phyloP scores from a whole-genome alignment of 1,284 basidiomycete genomes.

The Gymnopus androsaceus region DNA sequence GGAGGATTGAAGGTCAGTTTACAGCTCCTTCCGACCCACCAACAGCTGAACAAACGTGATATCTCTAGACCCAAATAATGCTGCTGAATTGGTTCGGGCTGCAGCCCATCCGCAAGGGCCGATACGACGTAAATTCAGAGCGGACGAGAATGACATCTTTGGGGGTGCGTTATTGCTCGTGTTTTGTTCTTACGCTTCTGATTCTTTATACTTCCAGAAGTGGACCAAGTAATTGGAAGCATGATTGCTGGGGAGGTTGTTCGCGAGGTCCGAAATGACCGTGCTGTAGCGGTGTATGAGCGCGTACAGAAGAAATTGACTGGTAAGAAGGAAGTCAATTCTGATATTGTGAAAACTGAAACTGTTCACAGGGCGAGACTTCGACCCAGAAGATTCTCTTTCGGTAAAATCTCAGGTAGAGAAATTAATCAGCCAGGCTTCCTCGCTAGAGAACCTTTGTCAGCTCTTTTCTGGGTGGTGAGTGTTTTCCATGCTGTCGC shows the following conservation, averaged over 20 bases:
- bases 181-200: conserved; percentile 1
- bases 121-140: conserved; percentile 64
- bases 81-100: conserved; percentile 65
- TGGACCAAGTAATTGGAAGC: conserved; percentile 42
- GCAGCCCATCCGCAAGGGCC: conserved; percentile 77
- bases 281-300: conserved; percentile 88
- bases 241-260: conserved; percentile 39
- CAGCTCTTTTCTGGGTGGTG: conserved; percentile 97
- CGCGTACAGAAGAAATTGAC: conserved; percentile 93
- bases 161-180: conserved; percentile 50
- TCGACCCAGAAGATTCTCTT: conserved; percentile 79
- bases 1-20: conserved; percentile 59
- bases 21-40: background rate
- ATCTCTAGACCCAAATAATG: conserved; percentile 48
- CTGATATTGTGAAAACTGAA: conserved; percentile 7
- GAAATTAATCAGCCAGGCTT: conserved; percentile 89
- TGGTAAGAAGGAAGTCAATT: conserved; percentile 42
- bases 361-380: conserved; percentile 71
- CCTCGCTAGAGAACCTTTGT: conserved; percentile 89
- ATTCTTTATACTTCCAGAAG: conserved; percentile 35
- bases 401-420: conserved; percentile 83
- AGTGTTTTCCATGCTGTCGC: conserved; percentile 19
- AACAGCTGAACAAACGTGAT: conserved; percentile 34
- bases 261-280: conserved; percentile 88
- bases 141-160: conserved; percentile 83